Percentiles rank a stretch among this genome's conserved stretches.
These are phyloP conservation scores for Meyerozyma carpophila DNA, from an alignment of 1,139 yeast species.

Conservation along the genomic window DNA sequence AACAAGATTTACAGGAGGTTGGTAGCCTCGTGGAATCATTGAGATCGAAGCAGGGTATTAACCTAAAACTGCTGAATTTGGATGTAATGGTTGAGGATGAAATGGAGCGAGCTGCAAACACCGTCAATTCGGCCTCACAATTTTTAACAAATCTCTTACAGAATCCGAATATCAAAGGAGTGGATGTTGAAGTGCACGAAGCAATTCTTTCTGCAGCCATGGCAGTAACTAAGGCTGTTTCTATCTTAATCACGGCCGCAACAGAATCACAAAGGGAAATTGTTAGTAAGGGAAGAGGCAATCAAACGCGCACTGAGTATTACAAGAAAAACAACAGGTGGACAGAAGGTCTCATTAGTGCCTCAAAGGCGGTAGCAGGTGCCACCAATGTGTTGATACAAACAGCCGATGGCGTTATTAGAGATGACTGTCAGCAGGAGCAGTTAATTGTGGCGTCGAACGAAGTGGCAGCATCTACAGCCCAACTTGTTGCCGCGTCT, in stretches of 20 bases:
- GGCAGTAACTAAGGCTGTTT: conserved; percentile 77
- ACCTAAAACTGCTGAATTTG: conserved; percentile 46
- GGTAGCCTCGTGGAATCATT: conserved; percentile 52
- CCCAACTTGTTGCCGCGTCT: conserved; percentile 89
- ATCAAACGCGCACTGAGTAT: conserved; percentile 65
- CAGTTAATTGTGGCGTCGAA: conserved; percentile 86
- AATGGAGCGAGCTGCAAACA: conserved; percentile 64
- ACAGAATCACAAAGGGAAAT: conserved; percentile 81
- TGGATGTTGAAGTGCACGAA: conserved; percentile 68
- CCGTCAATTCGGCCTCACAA: conserved; percentile 62
- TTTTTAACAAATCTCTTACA: conserved; percentile 52
- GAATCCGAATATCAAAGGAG: conserved; percentile 52
- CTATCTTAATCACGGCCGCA: conserved; percentile 67
- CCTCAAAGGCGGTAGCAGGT: conserved; percentile 84
- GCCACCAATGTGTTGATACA: conserved; percentile 76
- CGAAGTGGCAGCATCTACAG: conserved; percentile 90
- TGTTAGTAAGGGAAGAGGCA: conserved; percentile 66
- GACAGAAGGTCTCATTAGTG: conserved; percentile 92
- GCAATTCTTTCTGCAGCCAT: conserved; percentile 76
- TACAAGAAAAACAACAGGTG: conserved; percentile 86
- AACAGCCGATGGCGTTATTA: conserved; percentile 81
- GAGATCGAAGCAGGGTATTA: conserved; percentile 36
- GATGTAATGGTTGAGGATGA: conserved; percentile 70
- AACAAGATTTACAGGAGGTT: conserved; percentile 60
- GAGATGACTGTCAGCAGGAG: conserved; percentile 62